Conservation (phyloP, 495 filamentous ascomycete genomes). For the Cercophora scortea region DNA sequence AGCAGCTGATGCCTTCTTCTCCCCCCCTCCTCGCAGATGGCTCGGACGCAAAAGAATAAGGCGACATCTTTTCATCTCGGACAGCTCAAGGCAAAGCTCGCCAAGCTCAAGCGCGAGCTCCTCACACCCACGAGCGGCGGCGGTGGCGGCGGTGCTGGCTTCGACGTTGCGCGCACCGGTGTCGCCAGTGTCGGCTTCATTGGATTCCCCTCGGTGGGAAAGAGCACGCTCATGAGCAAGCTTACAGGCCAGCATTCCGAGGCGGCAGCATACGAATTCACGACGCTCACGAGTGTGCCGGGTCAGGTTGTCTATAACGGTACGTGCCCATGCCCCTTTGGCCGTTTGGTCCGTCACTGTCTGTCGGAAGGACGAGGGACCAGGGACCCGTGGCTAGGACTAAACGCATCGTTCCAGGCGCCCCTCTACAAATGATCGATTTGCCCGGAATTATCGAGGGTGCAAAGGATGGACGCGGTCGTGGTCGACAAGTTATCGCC, state of each 20-base stretch:
- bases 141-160: constrained; percentile 75
- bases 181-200: constrained; percentile 86
- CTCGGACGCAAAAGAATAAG: constrained; percentile 96
- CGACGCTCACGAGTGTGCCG: constrained; percentile 93
- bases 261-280: constrained; percentile 96
- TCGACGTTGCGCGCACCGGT: constrained; percentile 97
- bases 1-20: not conserved
- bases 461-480: constrained; percentile 96
- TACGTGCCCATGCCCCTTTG: constrained; percentile 9
- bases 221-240: constrained; percentile 92
- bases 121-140: constrained; percentile 77
- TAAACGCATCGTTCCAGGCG: constrained; percentile 36
- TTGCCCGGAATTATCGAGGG: constrained; percentile 98
- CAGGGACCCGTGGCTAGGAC: too few species aligned
- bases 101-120: constrained; percentile 93
- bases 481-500: constrained; percentile 97
- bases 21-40: constrained; percentile 52
- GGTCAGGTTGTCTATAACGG: constrained; percentile 94
- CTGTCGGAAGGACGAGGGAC: too few species aligned
- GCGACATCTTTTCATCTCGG: constrained; percentile 81
- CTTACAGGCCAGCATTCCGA: constrained; percentile 96
- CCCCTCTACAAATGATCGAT: constrained; percentile 97
- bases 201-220: constrained; percentile 94
- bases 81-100: constrained; percentile 97
- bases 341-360: not conserved